Base-by-base conservation (phyloP, 768 basidiomycete species). In the Macrolepiota dolichaula region DNA sequence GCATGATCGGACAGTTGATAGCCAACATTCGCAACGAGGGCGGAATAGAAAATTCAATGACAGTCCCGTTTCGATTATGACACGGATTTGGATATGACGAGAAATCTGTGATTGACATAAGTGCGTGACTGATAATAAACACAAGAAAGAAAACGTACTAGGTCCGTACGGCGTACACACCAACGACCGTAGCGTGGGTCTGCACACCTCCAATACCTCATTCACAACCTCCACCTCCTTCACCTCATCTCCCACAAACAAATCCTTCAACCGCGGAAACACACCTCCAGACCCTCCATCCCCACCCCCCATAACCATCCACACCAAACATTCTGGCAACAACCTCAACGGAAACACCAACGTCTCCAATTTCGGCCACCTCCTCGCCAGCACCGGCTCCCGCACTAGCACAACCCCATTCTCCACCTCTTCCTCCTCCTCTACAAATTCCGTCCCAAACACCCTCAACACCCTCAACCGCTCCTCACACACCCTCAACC, bases 181-280 rank as follows among this genome's bases (percentile, higher is more conserved):
- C 25, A 60, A 54, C n/a, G 59, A 54, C 37, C 46, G 52, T 37
- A 60, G 32, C 4, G 51, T 60, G 6, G 38, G 35, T 17, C 54
- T 60, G n/a, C 59, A 60, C 40, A 54, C 54, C 15, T 60, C 51
- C 42, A 60, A 15, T 0, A 60, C 59, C 11, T 47, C 22, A 12
- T 60, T 60, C 29, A 60, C 59, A 35, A 53, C 35, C 59, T 60
- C 59, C n/a, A 60, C 52, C 1, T 60, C 59, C n/a, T 51, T 53
- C 11, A 32, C 51, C 37, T 60, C 59, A 37, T 54, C 59, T 15
- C 51, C 59, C 35, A 60, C 11, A 35, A 51, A 54, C 32, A 60
- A 36, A 47, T 54, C 42, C 24, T 47, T 60, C 51, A 60, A 32
- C 24, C 32, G 38, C 29, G 59, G 59, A 47, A 60, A 54, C 2